Base-by-base conservation (phyloP, 2,329 filamentous ascomycete species). In the Malbranchea zuffiana region DNA sequence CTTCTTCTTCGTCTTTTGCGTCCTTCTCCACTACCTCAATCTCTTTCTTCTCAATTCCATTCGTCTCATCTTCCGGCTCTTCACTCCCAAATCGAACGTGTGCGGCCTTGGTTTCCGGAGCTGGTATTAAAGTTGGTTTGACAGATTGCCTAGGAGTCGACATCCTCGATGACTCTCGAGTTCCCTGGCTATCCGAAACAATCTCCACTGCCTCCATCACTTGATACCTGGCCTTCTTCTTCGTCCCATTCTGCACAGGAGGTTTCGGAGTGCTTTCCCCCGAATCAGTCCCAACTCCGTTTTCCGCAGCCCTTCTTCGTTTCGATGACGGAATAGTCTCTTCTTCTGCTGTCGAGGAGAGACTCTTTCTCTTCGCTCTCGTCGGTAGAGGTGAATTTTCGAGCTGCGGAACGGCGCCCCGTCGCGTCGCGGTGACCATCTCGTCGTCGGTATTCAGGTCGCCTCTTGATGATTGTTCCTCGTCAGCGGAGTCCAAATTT, bases 61-160 rank as follows among this genome's bases (percentile, higher is more conserved):
- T 25, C 5, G 43, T 42, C 32, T 53, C 42, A 15, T 43, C 38
- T 3, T 42, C 40, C 18, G 34, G 41, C 28, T 65, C 62, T 42
- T 63, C 61, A 40, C 59, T 63, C 21, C 48, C 61, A 37, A 65
- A 65, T 34, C 60, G 54, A 25, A 63, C 50, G 37, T 62, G 59
- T 6, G 34, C 35, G 17, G 41, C 24, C 20, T 47, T 53, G 6
- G 3, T n/a, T 28, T 16, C 21, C n/a, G n/a, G n/a, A n/a, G n/a
- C n/a, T n/a, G n/a, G n/a, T n/a, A n/a, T n/a, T n/a, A n/a, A n/a
- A 16, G 28, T 25, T 13, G 21, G 17, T 5, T 33, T 39, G 11
- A 27, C 12, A 4, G n/a, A 17, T 2, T 18, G 2, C 16, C 10
- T 32, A 26, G 33, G 21, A 2, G 33, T 29, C 19, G 21, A 4